These are phyloP conservation scores for Thelonectria rubi DNA, from an alignment of 2,329 filamentous ascomycete species.

Conservation along the genomic window DNA sequence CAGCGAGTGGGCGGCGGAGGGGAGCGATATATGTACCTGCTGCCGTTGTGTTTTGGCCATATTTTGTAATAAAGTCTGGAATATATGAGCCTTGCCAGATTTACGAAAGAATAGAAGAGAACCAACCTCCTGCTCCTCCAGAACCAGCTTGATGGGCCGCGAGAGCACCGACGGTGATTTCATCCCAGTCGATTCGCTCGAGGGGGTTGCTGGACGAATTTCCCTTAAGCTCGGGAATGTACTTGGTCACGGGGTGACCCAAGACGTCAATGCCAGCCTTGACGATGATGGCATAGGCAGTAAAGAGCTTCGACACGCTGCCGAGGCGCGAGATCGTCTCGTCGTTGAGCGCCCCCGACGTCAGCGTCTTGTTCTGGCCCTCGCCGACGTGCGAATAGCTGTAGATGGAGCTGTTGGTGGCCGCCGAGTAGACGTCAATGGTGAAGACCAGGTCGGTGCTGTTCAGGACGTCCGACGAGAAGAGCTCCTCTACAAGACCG, in stretches of 20 bases:
- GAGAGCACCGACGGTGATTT: constrained; percentile 34
- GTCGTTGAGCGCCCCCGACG: constrained; percentile 28
- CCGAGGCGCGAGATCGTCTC: constrained; percentile 25
- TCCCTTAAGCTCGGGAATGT: constrained; percentile 31
- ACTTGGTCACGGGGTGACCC: constrained; percentile 28
- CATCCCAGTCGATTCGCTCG: constrained; percentile 28
- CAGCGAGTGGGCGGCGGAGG: not conserved
- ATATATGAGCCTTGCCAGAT: not conserved
- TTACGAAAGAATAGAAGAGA: not conserved
- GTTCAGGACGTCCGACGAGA: constrained; percentile 21
- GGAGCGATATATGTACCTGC: not conserved
- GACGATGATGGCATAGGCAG: constrained; percentile 27
- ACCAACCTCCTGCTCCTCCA: constrained; percentile 20
- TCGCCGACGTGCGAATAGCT: constrained; percentile 36
- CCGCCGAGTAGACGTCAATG: constrained; percentile 41
- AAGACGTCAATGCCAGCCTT: constrained; percentile 32
- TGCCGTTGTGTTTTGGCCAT: not conserved
- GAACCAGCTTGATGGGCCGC: constrained; percentile 33
- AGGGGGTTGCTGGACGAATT: constrained; percentile 14
- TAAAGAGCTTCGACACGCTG: constrained; percentile 33
- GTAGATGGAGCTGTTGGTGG: constrained; percentile 38
- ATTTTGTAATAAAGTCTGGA: not conserved
- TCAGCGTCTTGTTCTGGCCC: constrained; percentile 26
- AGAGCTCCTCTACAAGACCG: constrained; percentile 16
- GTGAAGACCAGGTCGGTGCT: constrained; percentile 31